Evolutionary conservation across 768 basidiomycete genomes (phyloP), one percentile per base, ranked within the genome.

Genomic region (Strobilomyces confusus): DNA sequence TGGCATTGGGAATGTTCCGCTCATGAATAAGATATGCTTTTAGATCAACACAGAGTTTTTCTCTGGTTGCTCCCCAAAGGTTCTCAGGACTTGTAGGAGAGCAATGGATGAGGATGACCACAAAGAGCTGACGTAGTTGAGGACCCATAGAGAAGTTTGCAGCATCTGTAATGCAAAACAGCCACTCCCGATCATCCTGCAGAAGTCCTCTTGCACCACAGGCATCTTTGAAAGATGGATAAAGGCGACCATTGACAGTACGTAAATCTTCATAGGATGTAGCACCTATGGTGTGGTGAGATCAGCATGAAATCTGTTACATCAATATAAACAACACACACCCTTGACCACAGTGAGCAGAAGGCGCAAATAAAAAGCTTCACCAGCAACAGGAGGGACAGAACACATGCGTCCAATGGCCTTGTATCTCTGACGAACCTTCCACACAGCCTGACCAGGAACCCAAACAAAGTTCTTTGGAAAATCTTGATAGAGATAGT

Each of bases 121-220:
- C 9, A 26, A 51, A 51, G 3, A 51, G 14, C 14, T 17, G 5
- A 15, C 8, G 4, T 3, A 43, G n/a, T 8, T 42, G 40, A 20
- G 7, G 23, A 22, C 49, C 49, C 11, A 14, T 50, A 3, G 0
- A 7, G 5, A 43, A 36, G 0, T 48, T 29, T 15, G 62, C 51
- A 33, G 75, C 77, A 15, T 82, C 77, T n/a, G 59, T 8, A 0
- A 82, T 52, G 57, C 77, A 80, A 5, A 54, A 55, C 0, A 60
- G 14, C 74, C 75, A 80, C 57, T 82, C 78, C 15, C 58, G 58
- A 59, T 82, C 74, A 70, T 79, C 72, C 22, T 77, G 68, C 5
- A 81, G 63, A 0, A 81, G 69, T 1, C 75, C 77, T 9, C 50
- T 47, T 20, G 69, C 69, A 14, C 64, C 17, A 49, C 79, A 81